A percentile compares a stretch with the other conserved stretches of the same genome.
Conservation (phyloP, 768 basidiomycete species). For the Xerocomus spinulosus region DNA sequence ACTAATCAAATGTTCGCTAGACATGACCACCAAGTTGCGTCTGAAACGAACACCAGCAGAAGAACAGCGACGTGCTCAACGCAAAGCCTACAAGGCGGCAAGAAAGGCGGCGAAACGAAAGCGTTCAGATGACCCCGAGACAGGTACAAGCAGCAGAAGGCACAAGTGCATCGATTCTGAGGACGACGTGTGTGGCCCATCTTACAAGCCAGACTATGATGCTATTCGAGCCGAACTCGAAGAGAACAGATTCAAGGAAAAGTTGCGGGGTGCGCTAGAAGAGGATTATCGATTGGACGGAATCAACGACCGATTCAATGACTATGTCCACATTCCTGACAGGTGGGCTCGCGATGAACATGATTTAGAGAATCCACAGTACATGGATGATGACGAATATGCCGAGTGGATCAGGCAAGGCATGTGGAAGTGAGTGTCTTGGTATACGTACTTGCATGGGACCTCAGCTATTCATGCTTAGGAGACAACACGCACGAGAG, state of each 20-base stretch:
- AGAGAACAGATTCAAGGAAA: slow-evolving; percentile 64
- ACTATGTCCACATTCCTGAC: slow-evolving; percentile 67
- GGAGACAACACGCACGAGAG: slow-evolving; percentile 65
- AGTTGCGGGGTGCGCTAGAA: slow-evolving; percentile 65
- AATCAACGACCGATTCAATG: slow-evolving; percentile 59
- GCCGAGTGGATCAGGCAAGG: slow-evolving; percentile 80
- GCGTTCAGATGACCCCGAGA: slow-evolving; percentile 17
- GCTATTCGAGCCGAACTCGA: slow-evolving; percentile 52
- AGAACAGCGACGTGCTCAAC: slow-evolving; percentile 40
- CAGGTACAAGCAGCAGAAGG: slow-evolving; percentile 8
- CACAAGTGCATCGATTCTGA: slow-evolving; percentile 8
- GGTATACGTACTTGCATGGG: not conserved
- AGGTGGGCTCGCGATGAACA: slow-evolving; percentile 53
- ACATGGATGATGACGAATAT: slow-evolving; percentile 85
- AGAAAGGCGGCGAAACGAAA: slow-evolving; percentile 42
- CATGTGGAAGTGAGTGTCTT: slow-evolving; percentile 69
- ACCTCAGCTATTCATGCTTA: slow-evolving; percentile 23
- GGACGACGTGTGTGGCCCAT: slow-evolving; percentile 7
- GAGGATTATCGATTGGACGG: slow-evolving; percentile 69
- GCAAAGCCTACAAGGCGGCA: slow-evolving; percentile 46
- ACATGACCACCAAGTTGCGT: slow-evolving; percentile 1
- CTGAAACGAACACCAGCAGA: slow-evolving; percentile 32
- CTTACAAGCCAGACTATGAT: slow-evolving; percentile 43
- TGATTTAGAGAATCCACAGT: slow-evolving; percentile 37
- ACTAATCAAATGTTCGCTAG: slow-evolving; percentile 3